Conservation (phyloP, 108 stramenopile species). For the Aurantiochytrium sp. region DNA sequence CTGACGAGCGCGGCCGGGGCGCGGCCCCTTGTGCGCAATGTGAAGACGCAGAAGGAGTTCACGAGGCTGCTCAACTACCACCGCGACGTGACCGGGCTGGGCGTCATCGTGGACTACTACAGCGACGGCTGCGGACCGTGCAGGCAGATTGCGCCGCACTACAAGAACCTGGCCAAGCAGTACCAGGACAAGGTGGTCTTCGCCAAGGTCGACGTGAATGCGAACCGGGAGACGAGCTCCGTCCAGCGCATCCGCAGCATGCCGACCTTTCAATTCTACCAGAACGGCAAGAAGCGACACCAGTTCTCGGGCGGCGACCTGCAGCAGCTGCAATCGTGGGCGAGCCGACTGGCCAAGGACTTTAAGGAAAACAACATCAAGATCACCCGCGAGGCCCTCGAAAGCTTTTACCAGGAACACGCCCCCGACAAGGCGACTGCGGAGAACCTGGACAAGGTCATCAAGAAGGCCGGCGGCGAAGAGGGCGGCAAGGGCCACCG, state of each 20-base stretch:
- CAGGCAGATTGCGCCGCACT: slow-evolving; percentile 85
- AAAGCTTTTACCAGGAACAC: slow-evolving; percentile 63
- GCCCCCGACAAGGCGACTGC: slow-evolving; percentile 62
- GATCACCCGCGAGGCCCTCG: slow-evolving; percentile 56
- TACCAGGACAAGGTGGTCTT: slow-evolving; percentile 72
- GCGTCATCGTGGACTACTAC: slow-evolving; percentile 71
- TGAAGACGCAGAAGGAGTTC: slow-evolving; percentile 59
- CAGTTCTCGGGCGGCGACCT: slow-evolving; percentile 81
- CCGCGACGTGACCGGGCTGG: slow-evolving; percentile 75
- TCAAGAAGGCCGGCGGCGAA: slow-evolving; percentile 53
- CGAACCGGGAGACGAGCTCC: slow-evolving; percentile 48
- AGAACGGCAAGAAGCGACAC: slow-evolving; percentile 69
- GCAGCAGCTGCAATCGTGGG: slow-evolving; percentile 69
- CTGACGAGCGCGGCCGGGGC: no score
- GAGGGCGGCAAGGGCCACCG: slow-evolving; percentile 72
- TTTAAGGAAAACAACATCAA: slow-evolving; percentile 70
- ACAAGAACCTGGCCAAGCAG: slow-evolving; percentile 74
- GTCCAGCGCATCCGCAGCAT: slow-evolving; percentile 67
- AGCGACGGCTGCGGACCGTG: slow-evolving; percentile 69
- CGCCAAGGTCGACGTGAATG: slow-evolving; percentile 75
- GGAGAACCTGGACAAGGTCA: slow-evolving; percentile 68
- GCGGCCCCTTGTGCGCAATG: not conserved
- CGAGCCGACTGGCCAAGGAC: slow-evolving; percentile 58
- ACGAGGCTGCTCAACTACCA: slow-evolving; percentile 78
- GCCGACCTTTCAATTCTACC: slow-evolving; percentile 82